Evolutionary conservation across 176 grass and related monocot genomes (phyloP).

Genomic region (Lolium rigidum): DNA sequence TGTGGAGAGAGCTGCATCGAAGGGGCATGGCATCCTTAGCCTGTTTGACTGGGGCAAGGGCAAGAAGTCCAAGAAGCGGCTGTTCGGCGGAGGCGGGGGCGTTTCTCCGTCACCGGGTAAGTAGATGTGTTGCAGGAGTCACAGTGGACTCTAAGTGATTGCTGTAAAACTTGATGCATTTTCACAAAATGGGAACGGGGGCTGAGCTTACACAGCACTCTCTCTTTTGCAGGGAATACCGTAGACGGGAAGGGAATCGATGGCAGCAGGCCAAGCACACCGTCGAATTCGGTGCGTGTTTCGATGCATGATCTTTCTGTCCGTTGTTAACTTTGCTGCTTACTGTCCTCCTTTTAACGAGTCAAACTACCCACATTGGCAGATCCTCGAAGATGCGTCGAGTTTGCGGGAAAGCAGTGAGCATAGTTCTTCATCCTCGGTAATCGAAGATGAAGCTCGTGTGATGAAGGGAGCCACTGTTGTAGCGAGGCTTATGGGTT

Average conservation of each 20-base stretch:
- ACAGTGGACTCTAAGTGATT: not conserved
- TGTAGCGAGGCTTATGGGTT: conserved; percentile 95
- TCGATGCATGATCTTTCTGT: not conserved
- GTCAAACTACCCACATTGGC: conserved; percentile 17
- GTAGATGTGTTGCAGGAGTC: not conserved
- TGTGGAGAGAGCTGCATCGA: conserved; percentile 70
- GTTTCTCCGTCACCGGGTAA: conserved; percentile 40
- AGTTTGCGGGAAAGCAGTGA: conserved; percentile 75
- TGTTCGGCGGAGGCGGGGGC: conserved; percentile 46
- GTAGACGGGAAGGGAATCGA: conserved; percentile 42
- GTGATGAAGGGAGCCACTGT: conserved; percentile 60
- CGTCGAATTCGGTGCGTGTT: conserved; percentile 56
- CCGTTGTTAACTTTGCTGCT: not conserved
- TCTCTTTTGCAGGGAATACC: conserved; percentile 48
- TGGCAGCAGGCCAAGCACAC: conserved; percentile 42
- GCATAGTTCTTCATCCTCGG: conserved; percentile 74
- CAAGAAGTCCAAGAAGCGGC: conserved; percentile 77
- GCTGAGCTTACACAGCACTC: not conserved
- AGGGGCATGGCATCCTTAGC: conserved; percentile 78
- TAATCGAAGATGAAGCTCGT: conserved; percentile 65
- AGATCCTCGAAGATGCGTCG: conserved; percentile 72
- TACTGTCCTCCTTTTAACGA: not conserved
- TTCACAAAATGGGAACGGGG: not conserved
- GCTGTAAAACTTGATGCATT: not conserved
- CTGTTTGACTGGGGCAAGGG: conserved; percentile 91